Evolutionary conservation across 108 stramenopile species (phyloP), one percentile per base, ranked within the genome.

Genomic region (Mayamaea pseudoterrestris): DNA sequence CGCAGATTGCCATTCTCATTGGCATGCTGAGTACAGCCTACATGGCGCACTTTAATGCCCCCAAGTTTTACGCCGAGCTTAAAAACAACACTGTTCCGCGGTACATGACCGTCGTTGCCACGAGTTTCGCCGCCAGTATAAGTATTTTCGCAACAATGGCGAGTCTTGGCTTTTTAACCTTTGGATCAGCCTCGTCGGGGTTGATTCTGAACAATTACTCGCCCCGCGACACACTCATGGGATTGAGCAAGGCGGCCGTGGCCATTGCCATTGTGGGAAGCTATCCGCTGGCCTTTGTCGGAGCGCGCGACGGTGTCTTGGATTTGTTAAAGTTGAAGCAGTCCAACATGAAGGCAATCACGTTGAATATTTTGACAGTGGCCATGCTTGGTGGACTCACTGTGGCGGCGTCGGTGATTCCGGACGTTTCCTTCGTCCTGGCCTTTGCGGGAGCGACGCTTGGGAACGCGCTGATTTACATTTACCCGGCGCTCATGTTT

Each of bases 191-290:
- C 23, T 80, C 84, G 27, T 66, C 74, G 48, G 91, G 94, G 40
- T 68, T 95, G 36, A 93, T 95, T 67, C 66, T 98, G 50, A 94
- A 94, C 76, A 95, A 94, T 48, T 97, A 92, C 65, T 80, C 93
- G 23, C 85, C 70, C 30, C 55, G 77, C 41, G 96, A 97, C 76
- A 35, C 57, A 13, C 69, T 97, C 41, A 91, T 91, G 55, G 87
- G 84, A 35, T 44, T 90, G 20, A 78, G 81, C 54, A 71, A 91
- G 6, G 57, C 93, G 31, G 94, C 93, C 30, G 90, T 97, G 47
- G 90, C 85, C 5, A 58, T 87, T 27, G 78, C 83, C 45, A 78
- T 98, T 32, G 73, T 94, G 11, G 90, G 84, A 47, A 68, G 66
- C 13, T 78, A 69, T 44, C 76, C 76, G 6, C 58, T 78, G n/a